Evolutionary conservation across 139 green algal species (phyloP).

Genomic region (Protoeuglena noctilucae): DNA sequence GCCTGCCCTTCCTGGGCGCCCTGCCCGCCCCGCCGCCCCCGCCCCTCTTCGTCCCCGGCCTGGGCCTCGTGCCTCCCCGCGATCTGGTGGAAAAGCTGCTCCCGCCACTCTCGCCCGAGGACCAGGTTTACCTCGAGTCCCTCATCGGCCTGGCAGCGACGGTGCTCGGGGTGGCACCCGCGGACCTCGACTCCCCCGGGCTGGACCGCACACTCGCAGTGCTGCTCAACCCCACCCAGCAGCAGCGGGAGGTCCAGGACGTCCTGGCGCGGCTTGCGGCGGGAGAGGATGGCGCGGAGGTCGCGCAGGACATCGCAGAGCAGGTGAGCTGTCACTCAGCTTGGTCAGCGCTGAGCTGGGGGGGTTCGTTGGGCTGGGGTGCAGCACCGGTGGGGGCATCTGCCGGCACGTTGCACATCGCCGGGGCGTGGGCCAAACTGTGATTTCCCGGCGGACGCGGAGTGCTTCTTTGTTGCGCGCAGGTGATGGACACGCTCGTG

Average conservation of each 20-base stretch:
- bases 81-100: constrained; percentile 32
- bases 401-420: too few relatives aligned
- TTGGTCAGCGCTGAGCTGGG: too few relatives aligned
- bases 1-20: constrained; percentile 33
- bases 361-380: too few relatives aligned
- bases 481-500: constrained; percentile 25
- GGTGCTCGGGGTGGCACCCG: constrained; percentile 17
- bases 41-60: constrained; percentile 39
- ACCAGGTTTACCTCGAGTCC: constrained; percentile 45
- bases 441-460: too few relatives aligned
- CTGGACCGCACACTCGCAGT: constrained; percentile 19
- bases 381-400: too few relatives aligned
- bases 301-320: constrained; percentile 22
- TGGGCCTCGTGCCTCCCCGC: constrained; percentile 19
- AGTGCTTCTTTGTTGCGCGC: too few relatives aligned
- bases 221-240: constrained; percentile 28
- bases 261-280: constrained; percentile 17
- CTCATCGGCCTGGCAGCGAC: constrained; percentile 21
- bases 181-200: constrained; percentile 26
- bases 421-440: too few relatives aligned
- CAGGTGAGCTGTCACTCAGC: too few relatives aligned
- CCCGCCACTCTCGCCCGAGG: constrained; percentile 27
- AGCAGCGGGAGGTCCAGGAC: constrained; percentile 32
- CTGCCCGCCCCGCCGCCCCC: constrained; percentile 23
- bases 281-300: constrained; percentile 8